Evolutionary conservation across 768 basidiomycete species (phyloP).

Genomic region (Coprinopsis sp.): DNA sequence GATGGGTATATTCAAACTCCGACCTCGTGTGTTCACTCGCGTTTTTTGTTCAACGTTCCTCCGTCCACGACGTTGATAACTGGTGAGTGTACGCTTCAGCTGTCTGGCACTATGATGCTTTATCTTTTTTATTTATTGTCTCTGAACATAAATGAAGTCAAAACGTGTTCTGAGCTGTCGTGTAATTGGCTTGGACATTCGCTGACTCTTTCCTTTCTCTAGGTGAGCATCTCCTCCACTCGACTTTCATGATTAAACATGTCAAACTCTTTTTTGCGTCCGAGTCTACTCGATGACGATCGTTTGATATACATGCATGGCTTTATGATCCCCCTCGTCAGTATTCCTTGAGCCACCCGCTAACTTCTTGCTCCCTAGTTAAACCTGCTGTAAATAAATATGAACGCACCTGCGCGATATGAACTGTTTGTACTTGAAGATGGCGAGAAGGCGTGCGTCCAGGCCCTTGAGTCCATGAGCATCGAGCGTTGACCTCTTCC

Average conservation of each 20-base stretch:
- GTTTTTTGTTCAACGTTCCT: too few species aligned
- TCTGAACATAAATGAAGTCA: conserved; percentile 33
- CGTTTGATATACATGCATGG: too few species aligned
- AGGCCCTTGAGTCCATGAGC: conserved; percentile 11
- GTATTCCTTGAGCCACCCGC: conserved; percentile 9
- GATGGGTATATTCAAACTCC: too few species aligned
- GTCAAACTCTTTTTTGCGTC: conserved; percentile 10
- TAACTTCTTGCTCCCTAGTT: conserved; percentile 13
- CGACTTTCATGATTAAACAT: conserved; percentile 8
- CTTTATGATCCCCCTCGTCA: too few species aligned
- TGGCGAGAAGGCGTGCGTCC: conserved; percentile 89
- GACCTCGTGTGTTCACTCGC: too few species aligned
- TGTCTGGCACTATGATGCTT: background rate
- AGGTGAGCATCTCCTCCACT: conserved; percentile 1
- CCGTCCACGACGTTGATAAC: conserved; percentile 14
- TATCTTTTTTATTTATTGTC: conserved; percentile 62
- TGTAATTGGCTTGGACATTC: background rate
- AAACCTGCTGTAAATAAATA: conserved; percentile 24
- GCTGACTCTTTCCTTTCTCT: background rate
- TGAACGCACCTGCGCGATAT: conserved; percentile 95
- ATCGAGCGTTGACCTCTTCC: conserved; percentile 4
- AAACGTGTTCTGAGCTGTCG: background rate
- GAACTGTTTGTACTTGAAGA: conserved; percentile 91
- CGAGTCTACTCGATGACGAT: too few species aligned
- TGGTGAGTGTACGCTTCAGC: conserved; percentile 1